These are phyloP conservation scores for Alnus glutinosa DNA, from an alignment of 306 rosid genomes.

Conservation along the genomic window DNA sequence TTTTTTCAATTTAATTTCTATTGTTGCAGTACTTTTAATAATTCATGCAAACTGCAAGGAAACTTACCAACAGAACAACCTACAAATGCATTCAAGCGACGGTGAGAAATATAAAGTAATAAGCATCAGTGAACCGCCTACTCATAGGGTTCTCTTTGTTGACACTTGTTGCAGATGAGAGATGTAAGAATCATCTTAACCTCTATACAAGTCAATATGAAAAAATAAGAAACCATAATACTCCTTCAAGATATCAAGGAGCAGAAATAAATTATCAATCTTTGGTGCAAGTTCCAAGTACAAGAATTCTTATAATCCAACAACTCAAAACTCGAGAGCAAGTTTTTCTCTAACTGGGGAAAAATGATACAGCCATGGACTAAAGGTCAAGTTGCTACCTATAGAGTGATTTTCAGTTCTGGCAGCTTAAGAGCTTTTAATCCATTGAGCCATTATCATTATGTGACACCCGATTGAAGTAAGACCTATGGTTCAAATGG, in stretches of 20 bases:
- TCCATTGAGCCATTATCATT: background rate
- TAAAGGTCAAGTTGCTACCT: background rate
- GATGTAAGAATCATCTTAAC: slow-evolving; percentile 5
- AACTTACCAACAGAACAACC: slow-evolving; percentile 9
- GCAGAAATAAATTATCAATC: background rate
- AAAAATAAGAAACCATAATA: slow-evolving; percentile 5
- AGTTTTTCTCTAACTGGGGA: background rate
- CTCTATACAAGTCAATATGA: slow-evolving; percentile 3
- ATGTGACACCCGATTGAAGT: too few relatives aligned
- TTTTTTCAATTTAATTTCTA: background rate
- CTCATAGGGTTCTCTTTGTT: slow-evolving; percentile 5
- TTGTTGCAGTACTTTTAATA: slow-evolving; percentile 16
- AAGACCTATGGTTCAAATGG: background rate
- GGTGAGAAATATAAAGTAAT: slow-evolving; percentile 16
- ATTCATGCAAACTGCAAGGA: background rate
- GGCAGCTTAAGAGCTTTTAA: background rate
- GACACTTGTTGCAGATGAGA: slow-evolving; percentile 9
- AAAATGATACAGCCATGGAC: background rate
- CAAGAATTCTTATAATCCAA: background rate
- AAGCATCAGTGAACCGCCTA: slow-evolving; percentile 16
- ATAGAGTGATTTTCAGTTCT: background rate
- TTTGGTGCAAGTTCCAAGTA: background rate
- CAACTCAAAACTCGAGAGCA: background rate
- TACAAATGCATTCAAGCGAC: slow-evolving; percentile 18
- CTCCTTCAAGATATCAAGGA: background rate